Conservation (phyloP, 441 rosid species). For the Populus hybrid region DNA sequence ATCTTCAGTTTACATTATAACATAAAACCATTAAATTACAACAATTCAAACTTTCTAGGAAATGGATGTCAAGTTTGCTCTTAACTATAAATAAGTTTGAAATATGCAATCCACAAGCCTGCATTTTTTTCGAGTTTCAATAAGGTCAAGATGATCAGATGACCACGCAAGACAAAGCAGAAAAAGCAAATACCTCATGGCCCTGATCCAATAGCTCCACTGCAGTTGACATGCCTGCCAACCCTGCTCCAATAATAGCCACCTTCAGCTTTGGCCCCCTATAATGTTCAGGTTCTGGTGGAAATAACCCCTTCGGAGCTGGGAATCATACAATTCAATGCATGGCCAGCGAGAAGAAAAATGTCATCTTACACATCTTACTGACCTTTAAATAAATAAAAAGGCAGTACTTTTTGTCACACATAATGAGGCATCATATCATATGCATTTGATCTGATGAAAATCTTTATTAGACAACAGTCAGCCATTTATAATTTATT, state of each 20-base stretch:
- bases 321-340: slow-evolving; percentile 30
- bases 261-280: slow-evolving; percentile 96
- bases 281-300: slow-evolving; percentile 85
- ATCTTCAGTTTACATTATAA: background rate
- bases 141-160: background rate
- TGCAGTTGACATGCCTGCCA: slow-evolving; percentile 99
- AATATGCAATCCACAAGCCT: background rate
- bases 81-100: slow-evolving; percentile 1
- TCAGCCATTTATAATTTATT: too few relatives aligned
- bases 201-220: slow-evolving; percentile 98
- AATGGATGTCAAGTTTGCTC: background rate
- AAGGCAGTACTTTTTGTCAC: background rate
- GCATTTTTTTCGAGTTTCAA: slow-evolving; percentile 5
- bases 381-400: background rate
- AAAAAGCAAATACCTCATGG: slow-evolving; percentile 62
- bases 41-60: background rate
- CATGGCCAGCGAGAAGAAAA: slow-evolving; percentile 9
- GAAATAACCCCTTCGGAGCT: slow-evolving; percentile 99
- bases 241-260: slow-evolving; percentile 97
- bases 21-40: background rate
- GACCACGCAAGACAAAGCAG: background rate
- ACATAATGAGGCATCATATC: background rate
- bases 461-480: too few relatives aligned
- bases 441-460: too few relatives aligned
- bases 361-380: background rate